Evolutionary conservation across 208 protist species (phyloP).

Genomic region (Ichthyophonus hoferi): DNA sequence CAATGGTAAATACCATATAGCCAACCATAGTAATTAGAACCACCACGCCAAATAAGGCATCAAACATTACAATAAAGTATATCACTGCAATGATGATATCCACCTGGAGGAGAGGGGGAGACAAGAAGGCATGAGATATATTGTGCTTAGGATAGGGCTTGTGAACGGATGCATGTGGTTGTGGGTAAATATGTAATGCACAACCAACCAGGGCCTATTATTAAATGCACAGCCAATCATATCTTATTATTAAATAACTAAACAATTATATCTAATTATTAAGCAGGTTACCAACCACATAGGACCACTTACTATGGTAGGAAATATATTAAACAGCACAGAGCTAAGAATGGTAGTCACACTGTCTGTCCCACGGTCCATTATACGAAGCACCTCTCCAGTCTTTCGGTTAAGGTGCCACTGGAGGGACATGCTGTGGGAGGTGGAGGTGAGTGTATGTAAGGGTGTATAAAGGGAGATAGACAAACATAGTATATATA

Average conservation of each 20-base stretch:
- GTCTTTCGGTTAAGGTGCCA: conserved; percentile 54
- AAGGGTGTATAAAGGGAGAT: not conserved
- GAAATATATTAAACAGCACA: not conserved
- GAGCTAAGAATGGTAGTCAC: conserved; percentile 5
- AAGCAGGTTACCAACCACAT: not conserved
- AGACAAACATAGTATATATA: not conserved
- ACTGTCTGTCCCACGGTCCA: conserved; percentile 47
- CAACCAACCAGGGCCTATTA: not conserved
- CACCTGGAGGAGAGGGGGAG: conserved; percentile 8
- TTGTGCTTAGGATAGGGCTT: not conserved
- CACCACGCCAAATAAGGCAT: conserved; percentile 33
- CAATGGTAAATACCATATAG: conserved; percentile 43
- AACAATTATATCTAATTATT: too few relatives aligned
- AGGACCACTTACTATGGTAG: conserved; percentile 12
- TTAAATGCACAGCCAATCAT: not conserved
- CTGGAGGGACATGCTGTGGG: conserved; percentile 33
- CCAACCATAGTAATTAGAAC: conserved; percentile 37
- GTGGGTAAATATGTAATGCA: not conserved
- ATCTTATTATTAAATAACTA: too few relatives aligned
- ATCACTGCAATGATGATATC: conserved; percentile 44
- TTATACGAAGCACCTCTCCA: conserved; percentile 48
- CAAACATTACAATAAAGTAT: conserved; percentile 39
- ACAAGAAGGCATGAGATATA: not conserved
- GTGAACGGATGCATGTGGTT: not conserved
- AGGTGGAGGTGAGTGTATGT: not conserved